phyloP scores from a whole-genome alignment of 331 rosid species.

The Stylosanthes scabra region DNA sequence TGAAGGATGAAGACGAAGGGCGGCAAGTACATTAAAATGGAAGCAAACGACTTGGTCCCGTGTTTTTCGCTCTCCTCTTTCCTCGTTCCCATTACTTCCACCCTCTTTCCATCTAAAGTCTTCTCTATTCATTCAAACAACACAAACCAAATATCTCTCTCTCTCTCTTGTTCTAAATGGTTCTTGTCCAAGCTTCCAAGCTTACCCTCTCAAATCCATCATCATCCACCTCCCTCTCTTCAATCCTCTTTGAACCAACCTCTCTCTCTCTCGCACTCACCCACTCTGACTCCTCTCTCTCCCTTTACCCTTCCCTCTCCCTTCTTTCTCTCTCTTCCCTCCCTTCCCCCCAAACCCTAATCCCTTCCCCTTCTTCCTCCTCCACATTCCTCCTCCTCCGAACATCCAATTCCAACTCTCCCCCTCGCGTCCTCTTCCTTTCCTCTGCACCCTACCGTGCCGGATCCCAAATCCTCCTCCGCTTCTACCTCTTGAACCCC shows the following conservation, averaged over 20 bases:
- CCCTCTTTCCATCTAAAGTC: too few species aligned
- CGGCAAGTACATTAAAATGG: too few species aligned
- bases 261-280: conserved; percentile 87
- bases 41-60: too few species aligned
- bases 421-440: conserved; percentile 56
- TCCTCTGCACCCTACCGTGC: conserved; percentile 63
- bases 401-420: conserved; percentile 35
- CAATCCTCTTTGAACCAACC: conserved; percentile 77
- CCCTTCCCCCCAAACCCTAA: conserved; percentile 62
- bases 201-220: conserved; percentile 66
- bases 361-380: conserved; percentile 74
- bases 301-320: conserved; percentile 78
- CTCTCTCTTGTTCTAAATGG: conserved; percentile 52
- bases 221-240: conserved; percentile 49
- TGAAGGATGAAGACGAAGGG: too few species aligned
- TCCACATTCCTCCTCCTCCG: conserved; percentile 74
- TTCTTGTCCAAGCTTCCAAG: conserved; percentile 71
- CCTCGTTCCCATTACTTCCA: too few species aligned
- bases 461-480: conserved; percentile 70
- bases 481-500: conserved; percentile 53
- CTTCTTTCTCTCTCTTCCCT: conserved; percentile 52
- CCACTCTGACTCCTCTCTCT: conserved; percentile 85
- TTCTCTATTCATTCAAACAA: too few species aligned
- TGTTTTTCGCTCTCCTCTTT: too few species aligned
- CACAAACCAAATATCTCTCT: too few species aligned